Base-by-base conservation (phyloP, 2,329 filamentous ascomycete genomes). In the Venturia pyrina region DNA sequence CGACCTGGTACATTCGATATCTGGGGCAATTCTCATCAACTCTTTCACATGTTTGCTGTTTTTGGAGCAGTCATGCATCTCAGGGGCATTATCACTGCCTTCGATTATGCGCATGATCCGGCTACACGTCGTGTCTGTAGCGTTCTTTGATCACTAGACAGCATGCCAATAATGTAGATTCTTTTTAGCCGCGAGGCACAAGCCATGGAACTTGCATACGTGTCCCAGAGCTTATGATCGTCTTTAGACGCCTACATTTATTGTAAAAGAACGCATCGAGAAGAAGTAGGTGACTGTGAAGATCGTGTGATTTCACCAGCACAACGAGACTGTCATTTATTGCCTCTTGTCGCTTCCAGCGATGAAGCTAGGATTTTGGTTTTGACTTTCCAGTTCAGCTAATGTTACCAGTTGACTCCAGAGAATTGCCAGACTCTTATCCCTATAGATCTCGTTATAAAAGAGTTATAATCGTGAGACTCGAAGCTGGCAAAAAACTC, bases 11-110 rank as follows among this genome's bases (percentile, higher is more conserved):
- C 76, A 15, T 95, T 92, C 72, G 92, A 96, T 76, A 88, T 96
- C 62, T 88, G 89, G 83, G 92, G 92, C 57, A 91, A 87, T 75
- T 96, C 91, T 32, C 92, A 96, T 75, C 92, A 96, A 77, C 87
- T 96, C 69, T 96, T 96, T 75, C 92, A 96, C 78, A 79, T 93
- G 57, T 83, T 91, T 68, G 91, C 96, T 37, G 79, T 96, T 17
- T 77, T 91, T 68, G 92, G 91, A 0, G 91, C 90, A 0, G 82
- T 83, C 1, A 84, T 88, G 32, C 92, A 96, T 78, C 79, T 96
- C 69, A 86, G 85, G 65, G 91, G 89, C 65, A 83, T 96, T 78
- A 73, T 88, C 56, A 87, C 85, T 74, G 91, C 91, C 5, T 95
- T 96, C 76, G 89, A 95, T 75, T 87, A 89, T 73, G 86, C 91